phyloP scores from a whole-genome alignment of 306 rosid species.

The Vicia sativa region DNA sequence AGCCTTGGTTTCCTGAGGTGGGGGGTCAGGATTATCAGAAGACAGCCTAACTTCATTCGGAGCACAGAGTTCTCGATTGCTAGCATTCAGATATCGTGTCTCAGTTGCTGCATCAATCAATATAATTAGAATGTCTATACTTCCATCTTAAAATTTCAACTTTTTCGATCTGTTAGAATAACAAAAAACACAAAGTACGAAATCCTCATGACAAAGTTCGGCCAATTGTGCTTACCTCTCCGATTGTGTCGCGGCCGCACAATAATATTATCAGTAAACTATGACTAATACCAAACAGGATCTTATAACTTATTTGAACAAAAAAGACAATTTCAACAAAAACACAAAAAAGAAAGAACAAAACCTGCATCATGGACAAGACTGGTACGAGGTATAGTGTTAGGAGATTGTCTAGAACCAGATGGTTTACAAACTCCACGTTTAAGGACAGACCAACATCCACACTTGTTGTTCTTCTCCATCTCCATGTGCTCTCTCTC shows the following conservation, averaged over 20 bases:
- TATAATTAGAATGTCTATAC: conserved; percentile 31
- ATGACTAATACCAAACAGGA: conserved; percentile 2
- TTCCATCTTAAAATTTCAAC: conserved; percentile 33
- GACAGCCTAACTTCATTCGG: conserved; percentile 73
- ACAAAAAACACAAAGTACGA: no score
- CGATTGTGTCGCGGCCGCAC: no score
- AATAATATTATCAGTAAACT: no score
- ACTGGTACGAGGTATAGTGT: conserved; percentile 89
- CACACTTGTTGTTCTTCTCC: conserved; percentile 68
- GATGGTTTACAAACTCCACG: conserved; percentile 88
- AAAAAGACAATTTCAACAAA: conserved; percentile 11
- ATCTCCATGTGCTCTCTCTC: conserved; percentile 53
- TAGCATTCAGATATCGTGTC: conserved; percentile 87
- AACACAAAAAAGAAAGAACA: background rate
- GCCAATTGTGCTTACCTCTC: no score
- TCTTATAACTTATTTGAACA: conserved; percentile 5
- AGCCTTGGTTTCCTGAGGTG: conserved; percentile 58
- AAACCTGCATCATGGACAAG: conserved; percentile 91
- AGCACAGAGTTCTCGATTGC: conserved; percentile 83
- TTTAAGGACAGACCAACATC: conserved; percentile 86
- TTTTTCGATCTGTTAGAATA: background rate
- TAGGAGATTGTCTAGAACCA: conserved; percentile 72
- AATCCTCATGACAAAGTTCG: no score
- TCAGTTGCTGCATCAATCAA: conserved; percentile 75
- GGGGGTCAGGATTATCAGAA: conserved; percentile 65